Evolutionary conservation across 371 early-diverging fungal genomes (phyloP), one percentile per base, ranked within the genome.

Genomic region (Mucor mucedo): DNA sequence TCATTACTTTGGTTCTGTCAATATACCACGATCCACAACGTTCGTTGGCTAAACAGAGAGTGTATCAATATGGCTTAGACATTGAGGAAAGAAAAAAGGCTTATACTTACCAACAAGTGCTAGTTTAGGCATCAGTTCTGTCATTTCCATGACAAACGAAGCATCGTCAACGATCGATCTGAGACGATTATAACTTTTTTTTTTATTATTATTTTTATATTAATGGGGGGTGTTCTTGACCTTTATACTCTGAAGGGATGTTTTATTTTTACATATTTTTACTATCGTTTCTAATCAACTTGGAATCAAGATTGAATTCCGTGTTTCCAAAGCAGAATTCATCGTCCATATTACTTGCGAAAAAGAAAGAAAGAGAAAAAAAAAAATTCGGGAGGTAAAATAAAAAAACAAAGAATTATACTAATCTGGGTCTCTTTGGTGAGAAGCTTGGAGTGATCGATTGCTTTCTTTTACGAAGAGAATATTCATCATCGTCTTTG

Each of bases 11-110:
- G 35, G 71, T 62, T 0, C 88, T 89, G 64, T 87, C 82, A 33
- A 91, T 84, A 68, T 93, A 95, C 95, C 94, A 95, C 6, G 83
- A 79, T 11, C 94, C 93, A 69, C 92, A 92, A 5, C 93, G 83
- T 71, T 93, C 93, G 71, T 93, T 93, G 44, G 93, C 88, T 78
- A 38, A 35, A 4, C 5, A 39, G 8, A 21, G n/a, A 14, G 13
- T 16, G 14, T 39, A 27, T 21, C 21, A 21, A 21, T 21, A 21
- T 21, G 21, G 21, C 21, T 21, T 21, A 21, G 21, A 21, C 21
- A 21, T 1, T 1, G 21, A 21, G 21, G 1, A 21, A 21, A 42
- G 16, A 6, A 13, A 13, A 42, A 42, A n/a, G 11, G 29, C n/a
- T 10, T 32, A 5, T 21, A 28, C 62, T 63, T 80, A 85, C 89